A percentile compares a stretch with the other conserved stretches of the same genome.
These are phyloP conservation scores for Pichia terricola DNA, from an alignment of 1,139 yeast species.

Conservation along the genomic window DNA sequence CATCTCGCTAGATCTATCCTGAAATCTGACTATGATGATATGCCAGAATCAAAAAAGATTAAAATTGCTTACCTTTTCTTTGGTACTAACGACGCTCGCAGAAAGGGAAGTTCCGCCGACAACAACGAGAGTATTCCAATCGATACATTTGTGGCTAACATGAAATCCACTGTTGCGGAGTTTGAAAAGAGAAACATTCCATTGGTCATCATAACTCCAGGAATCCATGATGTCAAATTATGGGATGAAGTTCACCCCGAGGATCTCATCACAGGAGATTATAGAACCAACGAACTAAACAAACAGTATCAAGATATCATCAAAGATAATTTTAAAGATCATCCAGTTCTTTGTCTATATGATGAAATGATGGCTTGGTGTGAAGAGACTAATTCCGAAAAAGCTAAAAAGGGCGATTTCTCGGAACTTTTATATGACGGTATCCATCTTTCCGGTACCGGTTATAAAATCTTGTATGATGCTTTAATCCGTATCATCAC, in stretches of 20 bases:
- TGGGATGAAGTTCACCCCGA: constrained; percentile 27
- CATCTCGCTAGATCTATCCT: constrained; percentile 40
- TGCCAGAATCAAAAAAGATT: constrained; percentile 23
- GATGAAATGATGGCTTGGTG: constrained; percentile 27
- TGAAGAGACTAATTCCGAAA: background rate
- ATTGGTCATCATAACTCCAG: constrained; percentile 53
- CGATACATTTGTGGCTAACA: constrained; percentile 39
- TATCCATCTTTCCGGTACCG: constrained; percentile 55
- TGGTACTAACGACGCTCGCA: constrained; percentile 67
- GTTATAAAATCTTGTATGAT: constrained; percentile 44
- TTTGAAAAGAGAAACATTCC: constrained; percentile 36
- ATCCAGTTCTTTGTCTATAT: constrained; percentile 37
- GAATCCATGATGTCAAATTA: constrained; percentile 38
- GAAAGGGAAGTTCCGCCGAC: constrained; percentile 18
- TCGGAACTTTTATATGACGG: constrained; percentile 34
- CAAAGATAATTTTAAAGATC: constrained; percentile 31
- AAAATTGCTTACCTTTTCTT: constrained; percentile 45
- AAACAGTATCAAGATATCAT: constrained; percentile 41
- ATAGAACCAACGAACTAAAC: constrained; percentile 34
- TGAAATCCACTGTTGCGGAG: constrained; percentile 31
- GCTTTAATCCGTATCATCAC: constrained; percentile 33
- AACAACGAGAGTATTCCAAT: constrained; percentile 48
- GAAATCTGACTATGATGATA: constrained; percentile 31
- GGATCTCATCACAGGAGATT: constrained; percentile 26
- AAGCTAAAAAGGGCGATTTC: constrained; percentile 2